Evolutionary conservation across 2,329 filamentous ascomycete species (phyloP), one percentile per base, ranked within the genome.

Genomic region (Didymella keratinophila): DNA sequence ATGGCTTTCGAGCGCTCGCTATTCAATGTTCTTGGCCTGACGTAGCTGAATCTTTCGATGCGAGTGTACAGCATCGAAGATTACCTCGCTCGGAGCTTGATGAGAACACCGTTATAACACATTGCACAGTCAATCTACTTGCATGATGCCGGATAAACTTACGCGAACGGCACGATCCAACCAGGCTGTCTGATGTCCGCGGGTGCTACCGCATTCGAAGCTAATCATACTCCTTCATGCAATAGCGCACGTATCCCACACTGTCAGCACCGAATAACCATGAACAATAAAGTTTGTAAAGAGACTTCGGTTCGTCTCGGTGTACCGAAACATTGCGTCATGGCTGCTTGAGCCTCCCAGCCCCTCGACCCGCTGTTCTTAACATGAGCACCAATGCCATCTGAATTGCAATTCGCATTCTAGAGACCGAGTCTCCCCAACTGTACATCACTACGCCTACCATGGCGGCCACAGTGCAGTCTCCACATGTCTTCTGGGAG

Each of bases 261-360:
- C 34, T 32, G 6, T 25, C 16, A 18, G 3, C 39, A 20, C 47
- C 27, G 25, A 36, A 50, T 18, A 50, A 20, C 41, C 46, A 45
- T 50, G 46, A 10, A n/a, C 0, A 44, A n/a, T 28, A 51, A 12
- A 46, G 41, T 56, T 56, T 12, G 9, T 9, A 51, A 9, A 25
- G 18, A 16, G 32, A 6, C 27, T 6, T 20, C 11, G 32, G 25
- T n/a, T 39, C 32, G 23, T 34, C 32, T 37, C 21, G 27, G 34
- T 21, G 14, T 20, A 18, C 16, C 46, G 42, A 56, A 56, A 52
- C 32, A 56, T 42, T 47, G 27, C 47, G 47, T 56, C 54, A 56
- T 43, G 25, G 20, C 21, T 56, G 54, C 42, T 27, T 51, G 27
- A 7, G 9, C 8, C 5, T 36, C 28, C 28, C 10, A 11, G 20